These are phyloP conservation scores for Aspergillus hancockii DNA, from an alignment of 495 filamentous ascomycete genomes.

Conservation along the genomic window DNA sequence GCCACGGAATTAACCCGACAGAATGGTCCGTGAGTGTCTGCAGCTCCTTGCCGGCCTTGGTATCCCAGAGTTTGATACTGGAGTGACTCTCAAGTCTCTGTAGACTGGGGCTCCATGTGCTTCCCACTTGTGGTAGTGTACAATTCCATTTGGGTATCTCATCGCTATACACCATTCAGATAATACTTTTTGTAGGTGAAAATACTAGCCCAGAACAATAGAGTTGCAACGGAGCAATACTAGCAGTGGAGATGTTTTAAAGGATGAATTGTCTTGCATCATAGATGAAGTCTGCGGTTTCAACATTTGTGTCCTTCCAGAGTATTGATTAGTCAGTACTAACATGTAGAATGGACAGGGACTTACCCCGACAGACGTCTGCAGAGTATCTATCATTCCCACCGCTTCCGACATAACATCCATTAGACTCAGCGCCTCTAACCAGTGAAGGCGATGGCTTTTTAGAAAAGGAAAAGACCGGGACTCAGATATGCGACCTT, in stretches of 20 bases:
- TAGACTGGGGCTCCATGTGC: conserved; percentile 7
- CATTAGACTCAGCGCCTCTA: conserved; percentile 43
- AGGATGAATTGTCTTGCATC: conserved; percentile 40
- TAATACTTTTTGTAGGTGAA: conserved; percentile 21
- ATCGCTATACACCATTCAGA: conserved; percentile 9
- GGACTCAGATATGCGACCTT: conserved; percentile 22
- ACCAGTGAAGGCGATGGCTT: conserved; percentile 46
- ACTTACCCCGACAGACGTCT: conserved; percentile 8
- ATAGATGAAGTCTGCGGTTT: conserved; percentile 24
- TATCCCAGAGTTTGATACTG: conserved; percentile 2
- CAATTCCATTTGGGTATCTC: not conserved
- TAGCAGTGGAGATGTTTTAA: conserved; percentile 30
- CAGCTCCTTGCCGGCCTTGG: not conserved
- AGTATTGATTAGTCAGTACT: too few relatives aligned
- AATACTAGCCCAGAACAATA: conserved; percentile 36
- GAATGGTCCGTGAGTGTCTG: conserved; percentile 9
- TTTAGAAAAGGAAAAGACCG: conserved; percentile 34
- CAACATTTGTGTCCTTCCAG: too few relatives aligned
- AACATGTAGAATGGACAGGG: too few relatives aligned
- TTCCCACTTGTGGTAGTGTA: not conserved
- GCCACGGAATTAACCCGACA: conserved; percentile 1
- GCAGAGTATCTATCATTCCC: conserved; percentile 1
- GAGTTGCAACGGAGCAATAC: conserved; percentile 28
- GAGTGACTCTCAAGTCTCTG: conserved; percentile 9
- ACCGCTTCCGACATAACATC: conserved; percentile 27